Evolutionary conservation across 495 filamentous ascomycete species (phyloP), one percentile per base, ranked within the genome.

Genomic region (Sphaerosporella brunnea): DNA sequence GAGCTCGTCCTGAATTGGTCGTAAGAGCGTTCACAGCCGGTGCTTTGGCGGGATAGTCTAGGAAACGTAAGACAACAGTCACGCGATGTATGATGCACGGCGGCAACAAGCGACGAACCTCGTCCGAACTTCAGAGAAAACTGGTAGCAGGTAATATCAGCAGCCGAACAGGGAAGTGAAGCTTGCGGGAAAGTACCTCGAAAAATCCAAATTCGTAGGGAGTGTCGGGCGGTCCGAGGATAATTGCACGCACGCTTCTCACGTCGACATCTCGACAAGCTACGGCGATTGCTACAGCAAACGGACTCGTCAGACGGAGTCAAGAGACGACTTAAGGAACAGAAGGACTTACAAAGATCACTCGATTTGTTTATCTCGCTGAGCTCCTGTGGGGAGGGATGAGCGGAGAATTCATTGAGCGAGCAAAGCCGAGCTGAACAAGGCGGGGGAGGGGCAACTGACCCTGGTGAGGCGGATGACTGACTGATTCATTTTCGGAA

Each of bases 201-300:
- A 93, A 97, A 69, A 93, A 95, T 2, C 88, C 90, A 58, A 93
- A 92, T 55, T 95, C 85, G 62, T 97, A 97, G 0, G 90, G 87
- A 0, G 90, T 93, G 45, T 88, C 87, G 40, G 90, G 86, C 5
- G 92, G 88, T 0, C 90, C 90, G 45, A 97, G 74, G 50, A 97
- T 83, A 40, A 96, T 63, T 26, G 88, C 92, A 53, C 75, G 78
- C 35, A 97, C 80, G 51, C 88, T 79, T 25, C 86, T 79, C 40
- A 95, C 79, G 63, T 97, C 84, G 48, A 73, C 73, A 60, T 96
- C 90, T 26, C 78, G 69, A 57, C 80, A 93, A 30, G 78, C 77
- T 47, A 95, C 84, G 15, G 85, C 82, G 51, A 95, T 72, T 21
- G 86, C 84, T 90, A 45, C 23, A 45, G 26, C 47, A 18, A 35